Evolutionary conservation across 2,329 filamentous ascomycete species (phyloP).

Genomic region (Colletotrichum chlorophyti): DNA sequence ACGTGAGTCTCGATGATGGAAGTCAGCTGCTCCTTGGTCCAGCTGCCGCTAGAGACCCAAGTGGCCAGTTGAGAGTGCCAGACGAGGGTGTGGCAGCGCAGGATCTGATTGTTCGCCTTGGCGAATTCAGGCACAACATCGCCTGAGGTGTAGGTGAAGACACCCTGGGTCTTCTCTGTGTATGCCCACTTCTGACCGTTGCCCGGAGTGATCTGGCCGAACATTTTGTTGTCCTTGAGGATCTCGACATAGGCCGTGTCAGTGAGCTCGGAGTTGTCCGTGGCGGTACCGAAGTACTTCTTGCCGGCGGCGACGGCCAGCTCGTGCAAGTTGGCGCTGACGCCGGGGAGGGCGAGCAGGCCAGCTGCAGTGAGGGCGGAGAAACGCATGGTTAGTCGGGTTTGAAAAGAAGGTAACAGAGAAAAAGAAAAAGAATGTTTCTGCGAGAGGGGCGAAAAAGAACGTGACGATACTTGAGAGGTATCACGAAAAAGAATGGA

Average conservation of each 20-base stretch:
- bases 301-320: conserved; percentile 36
- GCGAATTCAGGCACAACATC: conserved; percentile 59
- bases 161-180: conserved; percentile 61
- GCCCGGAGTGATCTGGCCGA: conserved; percentile 69
- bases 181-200: conserved; percentile 71
- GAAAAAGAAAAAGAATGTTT: background rate
- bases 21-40: conserved; percentile 41
- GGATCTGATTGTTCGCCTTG: conserved; percentile 27
- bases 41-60: conserved; percentile 48
- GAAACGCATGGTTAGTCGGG: conserved; percentile 14
- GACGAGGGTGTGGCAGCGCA: conserved; percentile 59
- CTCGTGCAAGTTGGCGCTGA: conserved; percentile 42
- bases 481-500: conserved; percentile 11
- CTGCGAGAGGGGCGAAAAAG: too few relatives aligned
- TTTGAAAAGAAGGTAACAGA: conserved; percentile 5
- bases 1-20: conserved; percentile 58
- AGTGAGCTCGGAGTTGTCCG: conserved; percentile 59
- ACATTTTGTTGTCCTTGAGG: conserved; percentile 64
- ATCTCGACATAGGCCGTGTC: conserved; percentile 62
- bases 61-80: conserved; percentile 53
- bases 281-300: conserved; percentile 70
- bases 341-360: conserved; percentile 22
- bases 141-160: conserved; percentile 65
- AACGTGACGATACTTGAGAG: background rate
- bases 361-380: conserved; percentile 22